Percentiles rank a stretch among this genome's conserved stretches.
These are phyloP conservation scores for Eucalyptus cladocalyx DNA, from an alignment of 345 rosid genomes.

Conservation along the genomic window DNA sequence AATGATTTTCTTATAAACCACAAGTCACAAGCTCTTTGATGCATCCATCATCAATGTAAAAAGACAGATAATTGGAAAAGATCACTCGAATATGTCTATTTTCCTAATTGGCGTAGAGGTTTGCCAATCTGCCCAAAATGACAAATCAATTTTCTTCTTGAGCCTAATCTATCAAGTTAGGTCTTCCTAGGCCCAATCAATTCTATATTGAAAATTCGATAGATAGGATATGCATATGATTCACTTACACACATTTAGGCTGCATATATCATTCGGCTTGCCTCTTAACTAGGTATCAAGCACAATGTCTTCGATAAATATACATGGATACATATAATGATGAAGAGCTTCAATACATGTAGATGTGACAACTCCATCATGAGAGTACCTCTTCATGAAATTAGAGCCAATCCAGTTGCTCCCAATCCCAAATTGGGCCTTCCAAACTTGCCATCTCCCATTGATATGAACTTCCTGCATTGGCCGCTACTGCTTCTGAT, in stretches of 20 bases:
- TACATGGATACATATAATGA: background rate
- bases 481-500: background rate
- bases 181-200: too few relatives aligned
- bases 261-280: background rate
- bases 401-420: constrained; percentile 2
- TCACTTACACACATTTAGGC: background rate
- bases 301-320: background rate
- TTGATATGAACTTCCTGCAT: constrained; percentile 4
- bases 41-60: background rate
- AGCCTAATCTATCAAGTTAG: background rate
- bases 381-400: background rate
- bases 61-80: background rate
- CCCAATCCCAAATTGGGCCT: constrained; percentile 45
- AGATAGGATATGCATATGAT: background rate
- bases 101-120: background rate
- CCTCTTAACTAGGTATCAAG: background rate
- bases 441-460: constrained; percentile 2
- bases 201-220: too few relatives aligned
- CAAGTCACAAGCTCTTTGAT: background rate
- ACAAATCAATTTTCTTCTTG: background rate
- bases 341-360: background rate
- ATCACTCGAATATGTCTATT: fast-evolving
- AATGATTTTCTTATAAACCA: background rate
- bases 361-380: background rate
- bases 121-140: background rate